Evolutionary conservation across 768 basidiomycete genomes (phyloP), one percentile per base, ranked within the genome.

Genomic region (Trametes villosa): DNA sequence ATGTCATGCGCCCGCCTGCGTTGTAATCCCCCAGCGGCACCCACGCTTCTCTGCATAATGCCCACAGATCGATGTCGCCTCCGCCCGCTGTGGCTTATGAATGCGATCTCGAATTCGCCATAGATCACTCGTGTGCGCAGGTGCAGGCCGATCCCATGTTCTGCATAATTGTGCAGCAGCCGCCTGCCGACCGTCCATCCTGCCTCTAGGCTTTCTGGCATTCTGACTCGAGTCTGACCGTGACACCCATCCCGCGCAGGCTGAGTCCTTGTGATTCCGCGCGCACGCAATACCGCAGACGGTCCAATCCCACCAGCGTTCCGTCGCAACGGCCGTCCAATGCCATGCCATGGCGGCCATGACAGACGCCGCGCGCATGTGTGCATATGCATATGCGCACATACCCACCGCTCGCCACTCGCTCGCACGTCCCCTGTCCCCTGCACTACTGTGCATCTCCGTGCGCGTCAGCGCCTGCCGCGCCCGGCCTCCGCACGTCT

Each of bases 161-260:
- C 31, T 24, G 6, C 41, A 42, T 18, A 20, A n/a, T 3, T 42
- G 18, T 42, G 36, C 36, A 38, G 30, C 13, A 12, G 46, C 31
- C 31, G 15, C 29, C 17, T 30, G 15, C 27, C 27, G 36, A 52
- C 27, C 13, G 27, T 36, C 24, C 22, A 40, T 36, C 12, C 9
- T 22, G 9, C 49, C 42, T 44, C 42, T 15, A 44, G 42, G 42
- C 42, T 11, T 44, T 44, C 34, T 38, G 36, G 26, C 52, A 54
- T 30, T 31, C 54, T 56, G 54, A 56, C 54, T 56, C 44, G 54
- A 34, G 44, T 18, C 26, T n/a, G n/a, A 20, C 27, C 29, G 26
- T 18, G n/a, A 18, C 36, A 38, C 15, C 36, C 3, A 13, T 18
- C n/a, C 36, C n/a, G 36, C 42, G 9, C 9, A 12, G 9, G 9